Evolutionary conservation across 352 stramenopile species (phyloP).

Genomic region (Blastocystis sp.): DNA sequence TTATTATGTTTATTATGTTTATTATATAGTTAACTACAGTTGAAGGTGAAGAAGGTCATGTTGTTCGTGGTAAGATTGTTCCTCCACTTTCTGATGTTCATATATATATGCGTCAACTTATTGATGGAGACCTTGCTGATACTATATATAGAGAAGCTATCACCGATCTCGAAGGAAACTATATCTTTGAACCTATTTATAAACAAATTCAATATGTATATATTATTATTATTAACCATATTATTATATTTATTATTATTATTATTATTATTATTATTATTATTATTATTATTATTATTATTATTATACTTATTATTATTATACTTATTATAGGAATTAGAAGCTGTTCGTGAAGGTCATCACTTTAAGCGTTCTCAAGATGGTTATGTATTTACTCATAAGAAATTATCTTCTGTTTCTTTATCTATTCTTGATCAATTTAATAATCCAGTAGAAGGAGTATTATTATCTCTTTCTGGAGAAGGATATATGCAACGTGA

Average conservation of each 20-base stretch:
- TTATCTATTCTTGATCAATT: not conserved
- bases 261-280: too few relatives aligned
- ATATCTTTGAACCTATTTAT: conserved; percentile 1
- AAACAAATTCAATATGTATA: not conserved
- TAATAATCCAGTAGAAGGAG: not conserved
- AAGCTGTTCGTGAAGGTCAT: conserved; percentile 4
- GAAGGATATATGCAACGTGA: not conserved
- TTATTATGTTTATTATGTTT: too few relatives aligned
- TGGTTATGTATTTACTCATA: conserved; percentile 14
- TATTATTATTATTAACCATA: not conserved
- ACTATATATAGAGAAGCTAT: not conserved
- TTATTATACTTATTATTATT: too few relatives aligned
- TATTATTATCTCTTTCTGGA: conserved; percentile 2
- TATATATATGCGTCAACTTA: not conserved
- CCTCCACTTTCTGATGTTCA: not conserved
- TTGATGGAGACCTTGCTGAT: too few relatives aligned
- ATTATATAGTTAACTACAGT: not conserved
- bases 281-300: too few relatives aligned
- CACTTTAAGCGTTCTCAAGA: conserved; percentile 10
- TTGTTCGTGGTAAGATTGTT: conserved; percentile 19
- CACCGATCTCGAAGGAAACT: not conserved
- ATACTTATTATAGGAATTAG: not conserved
- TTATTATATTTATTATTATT: too few relatives aligned
- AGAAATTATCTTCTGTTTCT: conserved; percentile 2
- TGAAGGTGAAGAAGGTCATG: not conserved